Percentiles rank a stretch among this genome's conserved stretches.
These are phyloP conservation scores for Tylopilus felleus DNA, from an alignment of 768 basidiomycete species.

Conservation along the genomic window DNA sequence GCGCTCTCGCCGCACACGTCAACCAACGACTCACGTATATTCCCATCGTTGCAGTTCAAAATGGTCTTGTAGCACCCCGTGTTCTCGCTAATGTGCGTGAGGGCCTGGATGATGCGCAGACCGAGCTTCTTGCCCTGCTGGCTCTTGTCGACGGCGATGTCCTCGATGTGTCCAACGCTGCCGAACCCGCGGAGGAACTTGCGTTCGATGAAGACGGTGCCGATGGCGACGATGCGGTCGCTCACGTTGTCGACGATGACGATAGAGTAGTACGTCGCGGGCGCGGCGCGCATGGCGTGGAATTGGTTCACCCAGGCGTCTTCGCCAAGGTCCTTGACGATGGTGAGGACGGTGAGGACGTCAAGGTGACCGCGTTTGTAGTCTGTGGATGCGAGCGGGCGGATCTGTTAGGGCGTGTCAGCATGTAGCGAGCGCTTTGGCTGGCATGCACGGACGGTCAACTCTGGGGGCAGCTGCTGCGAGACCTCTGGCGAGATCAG, in stretches of 20 bases:
- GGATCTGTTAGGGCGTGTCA: slow-evolving; percentile 54
- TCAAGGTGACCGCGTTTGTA: slow-evolving; percentile 76
- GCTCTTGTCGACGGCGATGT: slow-evolving; percentile 87
- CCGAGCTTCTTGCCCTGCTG: slow-evolving; percentile 94
- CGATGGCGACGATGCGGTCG: slow-evolving; percentile 81
- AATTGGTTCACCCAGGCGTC: slow-evolving; percentile 71
- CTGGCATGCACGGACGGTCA: slow-evolving; percentile 10
- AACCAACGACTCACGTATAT: slow-evolving; percentile 72
- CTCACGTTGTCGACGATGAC: slow-evolving; percentile 75
- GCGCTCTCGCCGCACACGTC: background rate
- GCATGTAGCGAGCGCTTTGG: background rate
- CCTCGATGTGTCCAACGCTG: slow-evolving; percentile 93
- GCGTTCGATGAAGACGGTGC: slow-evolving; percentile 84
- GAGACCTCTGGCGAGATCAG: slow-evolving; percentile 68
- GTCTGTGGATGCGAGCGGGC: slow-evolving; percentile 86
- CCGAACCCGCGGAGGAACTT: slow-evolving; percentile 91
- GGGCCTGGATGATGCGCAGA: slow-evolving; percentile 77
- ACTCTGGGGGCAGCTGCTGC: slow-evolving; percentile 53
- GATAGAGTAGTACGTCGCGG: slow-evolving; percentile 74
- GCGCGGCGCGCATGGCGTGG: slow-evolving; percentile 49
- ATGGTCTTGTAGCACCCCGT: slow-evolving; percentile 95
- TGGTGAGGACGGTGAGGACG: slow-evolving; percentile 73
- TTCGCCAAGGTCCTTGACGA: slow-evolving; percentile 63
- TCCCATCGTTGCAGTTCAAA: slow-evolving; percentile 87
- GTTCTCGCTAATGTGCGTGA: slow-evolving; percentile 79